These are phyloP conservation scores for Nitzschia sp. DNA, from an alignment of 108 stramenopile genomes.

Conservation along the genomic window DNA sequence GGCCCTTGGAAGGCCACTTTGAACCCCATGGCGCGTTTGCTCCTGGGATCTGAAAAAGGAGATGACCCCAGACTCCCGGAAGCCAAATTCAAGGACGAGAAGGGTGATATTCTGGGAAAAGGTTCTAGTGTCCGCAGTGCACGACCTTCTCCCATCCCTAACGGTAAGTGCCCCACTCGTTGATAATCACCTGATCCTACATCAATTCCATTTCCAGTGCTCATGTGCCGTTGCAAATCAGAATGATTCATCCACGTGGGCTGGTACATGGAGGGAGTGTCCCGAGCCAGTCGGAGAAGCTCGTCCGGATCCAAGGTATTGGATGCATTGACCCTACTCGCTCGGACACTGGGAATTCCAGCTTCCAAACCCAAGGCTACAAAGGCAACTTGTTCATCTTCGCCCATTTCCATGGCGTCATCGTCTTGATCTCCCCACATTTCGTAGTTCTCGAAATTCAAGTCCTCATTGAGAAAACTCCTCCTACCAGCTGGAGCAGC, in stretches of 20 bases:
- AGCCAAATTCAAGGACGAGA: constrained; percentile 11
- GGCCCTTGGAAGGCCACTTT: constrained; percentile 35
- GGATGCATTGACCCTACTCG: constrained; percentile 3
- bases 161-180: constrained; percentile 34
- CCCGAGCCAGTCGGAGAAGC: constrained; percentile 24
- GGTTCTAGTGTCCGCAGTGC: constrained; percentile 29
- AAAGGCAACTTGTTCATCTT: not conserved
- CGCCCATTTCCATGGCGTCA: constrained; percentile 25
- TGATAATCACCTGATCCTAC: constrained; percentile 22
- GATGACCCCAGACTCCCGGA: not conserved
- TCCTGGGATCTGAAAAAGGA: not conserved
- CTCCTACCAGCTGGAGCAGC: constrained; percentile 6
- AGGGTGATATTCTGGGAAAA: constrained; percentile 22
- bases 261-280: constrained; percentile 35
- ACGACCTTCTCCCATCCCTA: constrained; percentile 41
- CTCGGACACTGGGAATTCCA: not conserved
- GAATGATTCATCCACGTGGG: constrained; percentile 38
- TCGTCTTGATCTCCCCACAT: constrained; percentile 41
- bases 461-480: constrained; percentile 9
- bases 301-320: constrained; percentile 26
- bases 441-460: constrained; percentile 27
- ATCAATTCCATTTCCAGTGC: constrained; percentile 28
- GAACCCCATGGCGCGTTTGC: constrained; percentile 37
- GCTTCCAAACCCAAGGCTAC: not conserved
- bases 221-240: constrained; percentile 19